phyloP scores from a whole-genome alignment of 148 eudicot species.

The Rhododendron griersonianum region DNA sequence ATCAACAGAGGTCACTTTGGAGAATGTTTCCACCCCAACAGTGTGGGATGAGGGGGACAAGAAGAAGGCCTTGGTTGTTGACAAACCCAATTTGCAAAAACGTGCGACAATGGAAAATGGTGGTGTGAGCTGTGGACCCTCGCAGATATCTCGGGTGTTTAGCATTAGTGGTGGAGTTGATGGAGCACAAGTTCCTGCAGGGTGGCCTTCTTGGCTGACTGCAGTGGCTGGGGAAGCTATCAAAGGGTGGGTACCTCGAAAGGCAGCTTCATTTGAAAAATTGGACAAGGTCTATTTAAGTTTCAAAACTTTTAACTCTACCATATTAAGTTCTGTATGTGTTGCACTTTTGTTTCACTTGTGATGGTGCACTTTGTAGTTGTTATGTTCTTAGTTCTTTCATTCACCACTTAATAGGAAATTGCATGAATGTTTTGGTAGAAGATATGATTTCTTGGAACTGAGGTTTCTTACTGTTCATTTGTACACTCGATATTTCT shows the following conservation, averaged over 20 bases:
- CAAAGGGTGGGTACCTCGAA: conserved; percentile 65
- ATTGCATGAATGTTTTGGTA: not conserved
- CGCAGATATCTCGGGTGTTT: conserved; percentile 35
- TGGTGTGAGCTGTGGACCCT: conserved; percentile 19
- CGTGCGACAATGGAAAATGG: conserved; percentile 11
- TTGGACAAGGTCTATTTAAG: conserved; percentile 50
- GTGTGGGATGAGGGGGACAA: conserved; percentile 32
- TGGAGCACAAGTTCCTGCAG: conserved; percentile 49
- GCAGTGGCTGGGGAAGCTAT: conserved; percentile 80
- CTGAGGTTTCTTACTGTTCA: not conserved
- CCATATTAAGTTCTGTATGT: not conserved
- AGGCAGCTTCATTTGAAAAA: conserved; percentile 65
- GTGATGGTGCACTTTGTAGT: not conserved
- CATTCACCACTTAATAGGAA: not conserved
- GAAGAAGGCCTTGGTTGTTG: conserved; percentile 26
- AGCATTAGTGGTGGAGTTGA: conserved; percentile 41
- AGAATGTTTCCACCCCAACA: conserved; percentile 26
- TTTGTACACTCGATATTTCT: not conserved
- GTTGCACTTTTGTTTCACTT: not conserved
- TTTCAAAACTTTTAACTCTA: not conserved
- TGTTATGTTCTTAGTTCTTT: not conserved
- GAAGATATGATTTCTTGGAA: not conserved
- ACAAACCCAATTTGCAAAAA: conserved; percentile 25
- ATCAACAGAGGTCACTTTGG: conserved; percentile 26
- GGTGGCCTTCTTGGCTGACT: conserved; percentile 72